Evolutionary conservation across 257 asterid species (phyloP), one percentile per base, ranked within the genome.

Genomic region (Petrea volubilis): DNA sequence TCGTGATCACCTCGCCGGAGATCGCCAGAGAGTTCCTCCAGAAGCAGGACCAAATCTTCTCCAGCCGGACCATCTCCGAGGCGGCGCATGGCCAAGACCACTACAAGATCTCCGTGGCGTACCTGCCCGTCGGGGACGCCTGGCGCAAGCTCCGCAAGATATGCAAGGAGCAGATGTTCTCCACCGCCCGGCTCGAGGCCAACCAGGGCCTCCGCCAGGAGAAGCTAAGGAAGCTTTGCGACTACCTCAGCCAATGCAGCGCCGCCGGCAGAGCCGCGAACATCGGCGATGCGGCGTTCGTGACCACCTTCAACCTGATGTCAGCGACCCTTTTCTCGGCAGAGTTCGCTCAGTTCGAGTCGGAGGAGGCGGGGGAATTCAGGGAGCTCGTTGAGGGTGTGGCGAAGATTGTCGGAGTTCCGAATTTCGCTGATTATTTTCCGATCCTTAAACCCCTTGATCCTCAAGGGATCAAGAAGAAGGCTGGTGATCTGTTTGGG

Each of bases 391-490:
- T 76, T 18, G 67, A 73, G 67, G 74, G 47, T 13, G 70, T 72
- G 15, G 36, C 43, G 1, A 55, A 8, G 8, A 31, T 61, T 17
- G 47, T 66, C 0, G 79, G 69, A 1, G 77, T 52, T 49, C 79
- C 86, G 1, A 84, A 78, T 64, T 6, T 76, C 17, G 72, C 73
- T 0, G 89, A 84, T 52, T 73, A n/a, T 49, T 81, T 84, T 46
- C 79, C 84, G 0, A 0, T 74, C 21, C 52, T 84, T 0, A 52
- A 56, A 10, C 33, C 57, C n/a, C 4, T 84, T 17, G 89, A 84
- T 53, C 56, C 62, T 14, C 84, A 81, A 41, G 84, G 89, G 11
- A 50, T 74, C 0, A 71, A 70, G 71, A 44, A 72, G 27, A 62
- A 24, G 24, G 58, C 82, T 0, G 49, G 60, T 4, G 2, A 7